Conservation (phyloP, 257 asterid species). For the Solanum piurae region DNA sequence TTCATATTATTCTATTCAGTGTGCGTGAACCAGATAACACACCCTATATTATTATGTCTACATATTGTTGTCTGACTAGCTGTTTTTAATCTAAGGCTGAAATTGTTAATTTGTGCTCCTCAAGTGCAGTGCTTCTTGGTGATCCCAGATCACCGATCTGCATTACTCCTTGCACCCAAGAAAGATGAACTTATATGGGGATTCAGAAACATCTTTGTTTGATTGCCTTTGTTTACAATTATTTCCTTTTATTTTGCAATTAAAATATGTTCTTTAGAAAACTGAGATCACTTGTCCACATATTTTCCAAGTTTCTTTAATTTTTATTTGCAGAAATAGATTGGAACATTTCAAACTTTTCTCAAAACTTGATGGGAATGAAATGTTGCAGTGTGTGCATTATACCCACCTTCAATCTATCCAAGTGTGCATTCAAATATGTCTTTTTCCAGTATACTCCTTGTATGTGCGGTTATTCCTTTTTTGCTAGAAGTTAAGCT, state of each 20-base stretch:
- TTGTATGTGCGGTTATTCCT: neutral
- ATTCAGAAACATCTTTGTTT: neutral
- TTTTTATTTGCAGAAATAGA: neutral
- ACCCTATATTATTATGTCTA: neutral
- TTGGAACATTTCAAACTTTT: neutral
- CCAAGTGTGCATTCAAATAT: neutral
- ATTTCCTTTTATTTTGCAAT: neutral
- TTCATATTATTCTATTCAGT: neutral
- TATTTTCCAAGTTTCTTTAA: neutral
- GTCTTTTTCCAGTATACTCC: neutral
- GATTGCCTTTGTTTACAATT: neutral
- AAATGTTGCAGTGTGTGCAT: neutral
- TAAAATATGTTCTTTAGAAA: neutral
- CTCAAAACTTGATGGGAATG: neutral
- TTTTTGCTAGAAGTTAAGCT: neutral
- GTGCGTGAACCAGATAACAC: neutral
- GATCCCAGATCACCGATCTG: neutral
- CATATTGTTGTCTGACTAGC: neutral
- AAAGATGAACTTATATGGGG: neutral
- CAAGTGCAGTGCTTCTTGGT: neutral
- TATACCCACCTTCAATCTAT: neutral
- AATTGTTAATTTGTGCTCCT: neutral
- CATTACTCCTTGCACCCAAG: neutral
- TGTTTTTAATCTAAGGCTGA: neutral
- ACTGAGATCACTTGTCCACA: neutral